Base-by-base conservation (phyloP, 2,329 filamentous ascomycete species). In the Colletotrichum camelliae region DNA sequence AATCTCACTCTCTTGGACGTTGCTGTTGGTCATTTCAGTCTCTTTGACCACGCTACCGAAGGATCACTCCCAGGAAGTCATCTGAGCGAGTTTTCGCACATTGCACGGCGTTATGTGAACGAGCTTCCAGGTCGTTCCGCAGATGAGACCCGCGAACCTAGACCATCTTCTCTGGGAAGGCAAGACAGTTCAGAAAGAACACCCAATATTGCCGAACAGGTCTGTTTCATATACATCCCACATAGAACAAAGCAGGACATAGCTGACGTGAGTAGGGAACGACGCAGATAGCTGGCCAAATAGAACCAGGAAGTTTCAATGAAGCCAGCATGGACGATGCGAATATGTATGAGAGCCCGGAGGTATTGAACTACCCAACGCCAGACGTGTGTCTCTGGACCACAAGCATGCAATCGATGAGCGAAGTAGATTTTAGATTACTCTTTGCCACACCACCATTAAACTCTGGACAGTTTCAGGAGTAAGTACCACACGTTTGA, bases 401-500 rank as follows among this genome's bases (percentile, higher is more conserved):
- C 18, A 48, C 39, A 48, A 48, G 10, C 12, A 48, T 48, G 18
- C 39, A n/a, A 3, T 12, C 39, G 1, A 48, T 48, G 39, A 48
- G 39, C 39, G 39, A 48, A 3, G 39, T 48, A 18, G 39, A 48
- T 9, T 48, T 48, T 7, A 48, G 39, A 18, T 2, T 48, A 48
- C 18, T 48, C 18, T 48, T 48, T 48, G 3, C 39, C 18, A n/a
- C 39, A 2, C 39, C 18, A 0, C 3, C 39, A n/a, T 2, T n/a
- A 48, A 48, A 48, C 18, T 18, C 18, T 43, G 10, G 39, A n/a
- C 43, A 52, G 43, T 21, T 21, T 13, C n/a, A 21, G 2, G 43
- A 7, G 21, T 52, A 2, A 52, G 4, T 52, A 3, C 0, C 1
- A 13, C 43, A 52, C 4, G 3, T 13, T 13, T 2, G 3, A 21